phyloP scores from a whole-genome alignment of 1,284 basidiomycete species.

The Puccinia triticina region DNA sequence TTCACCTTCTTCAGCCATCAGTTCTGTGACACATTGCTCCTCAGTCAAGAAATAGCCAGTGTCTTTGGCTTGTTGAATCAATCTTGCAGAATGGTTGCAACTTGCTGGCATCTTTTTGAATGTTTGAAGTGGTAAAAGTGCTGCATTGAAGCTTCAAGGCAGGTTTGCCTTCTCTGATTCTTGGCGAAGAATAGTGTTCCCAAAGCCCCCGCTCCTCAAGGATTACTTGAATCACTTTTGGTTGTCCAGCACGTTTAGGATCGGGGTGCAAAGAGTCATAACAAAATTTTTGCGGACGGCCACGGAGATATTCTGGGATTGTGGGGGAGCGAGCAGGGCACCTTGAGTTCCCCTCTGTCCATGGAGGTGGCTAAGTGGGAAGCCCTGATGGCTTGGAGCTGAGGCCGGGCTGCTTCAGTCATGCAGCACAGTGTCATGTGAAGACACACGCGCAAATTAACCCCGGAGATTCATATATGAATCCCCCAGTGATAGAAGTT shows the following conservation, averaged over 20 bases:
- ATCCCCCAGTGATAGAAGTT: no score
- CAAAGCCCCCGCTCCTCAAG: background rate
- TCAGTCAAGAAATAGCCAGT: background rate
- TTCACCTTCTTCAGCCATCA: background rate
- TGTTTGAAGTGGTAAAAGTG: background rate
- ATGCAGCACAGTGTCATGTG: no score
- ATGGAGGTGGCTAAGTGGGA: no score
- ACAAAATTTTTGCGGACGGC: background rate
- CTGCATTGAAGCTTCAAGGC: background rate
- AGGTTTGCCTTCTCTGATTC: background rate
- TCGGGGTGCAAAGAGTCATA: background rate
- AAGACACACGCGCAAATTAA: no score
- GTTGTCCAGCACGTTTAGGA: background rate
- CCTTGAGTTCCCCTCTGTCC: no score
- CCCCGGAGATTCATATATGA: no score
- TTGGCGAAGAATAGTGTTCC: background rate
- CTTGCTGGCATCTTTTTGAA: conserved; percentile 4
- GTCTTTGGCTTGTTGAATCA: background rate
- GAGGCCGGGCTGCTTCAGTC: no score
- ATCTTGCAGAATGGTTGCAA: background rate
- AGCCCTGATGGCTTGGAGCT: no score
- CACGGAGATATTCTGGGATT: no score
- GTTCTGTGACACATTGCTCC: background rate
- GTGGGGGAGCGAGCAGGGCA: no score
- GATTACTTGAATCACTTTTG: background rate